Base-by-base conservation (phyloP, 2,329 filamentous ascomycete species). In the Knufia petricola region DNA sequence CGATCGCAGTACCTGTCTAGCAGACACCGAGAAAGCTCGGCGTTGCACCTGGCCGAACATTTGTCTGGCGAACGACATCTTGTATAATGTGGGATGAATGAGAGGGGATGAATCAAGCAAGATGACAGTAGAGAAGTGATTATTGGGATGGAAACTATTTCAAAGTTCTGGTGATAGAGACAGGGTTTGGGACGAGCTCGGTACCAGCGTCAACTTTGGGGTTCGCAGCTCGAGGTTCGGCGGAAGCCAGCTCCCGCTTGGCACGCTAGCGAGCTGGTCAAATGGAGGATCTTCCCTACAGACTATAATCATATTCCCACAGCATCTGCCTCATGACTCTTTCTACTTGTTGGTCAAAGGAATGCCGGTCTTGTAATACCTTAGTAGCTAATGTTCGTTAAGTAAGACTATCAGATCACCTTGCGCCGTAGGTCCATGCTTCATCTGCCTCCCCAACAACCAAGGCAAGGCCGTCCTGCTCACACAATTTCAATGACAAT, bases 11-110 rank as follows among this genome's bases (percentile, higher is more conserved):
- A 89, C 85, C 72, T 87, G 77, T 70, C 81, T 77, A 63, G 84
- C 82, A 64, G 85, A 84, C 66, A 79, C 84, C 65, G 85, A 87
- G 74, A 89, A 89, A 67, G 84, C 83, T 65, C 85, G 81, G 72
- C 81, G 78, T 76, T 87, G 84, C 69, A 84, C 64, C 59, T 72
- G 63, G 60, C 67, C 69, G 62, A 74, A 67, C 48, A 55, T 49
- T 44, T 58, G 57, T 50, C 55, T 52, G 42, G 54, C 45, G 49
- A 57, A 54, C 45, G 53, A 58, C 57, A 59, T 59, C 15, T 45
- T 53, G 45, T 42, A 20, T 7, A 39, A 24, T 39, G 32, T 21
- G 34, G 39, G 44, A 38, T 38, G 32, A 28, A 20, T 7, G 34
- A 24, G 21, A 20, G 10, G 34, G 36, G 44, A 39, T 38, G 32